Percentiles rank a stretch among this genome's conserved stretches.
Evolutionary conservation across 805 yeast genomes (phyloP).

Genomic region (Wickerhamomyces queroliae): DNA sequence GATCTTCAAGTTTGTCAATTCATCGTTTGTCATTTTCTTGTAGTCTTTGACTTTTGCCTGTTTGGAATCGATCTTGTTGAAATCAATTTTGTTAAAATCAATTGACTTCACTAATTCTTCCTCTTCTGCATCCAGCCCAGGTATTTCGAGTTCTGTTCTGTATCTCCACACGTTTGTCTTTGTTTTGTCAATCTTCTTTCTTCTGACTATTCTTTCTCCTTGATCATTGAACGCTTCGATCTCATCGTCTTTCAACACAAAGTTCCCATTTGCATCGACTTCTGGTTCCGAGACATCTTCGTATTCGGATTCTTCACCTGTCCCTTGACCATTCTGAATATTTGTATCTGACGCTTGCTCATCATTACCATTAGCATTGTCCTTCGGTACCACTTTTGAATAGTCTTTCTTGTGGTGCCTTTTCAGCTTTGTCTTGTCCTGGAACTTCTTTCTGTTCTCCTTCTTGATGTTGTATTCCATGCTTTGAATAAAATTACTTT

Average conservation of each 20-base stretch:
- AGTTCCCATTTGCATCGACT: slow-evolving; percentile 7
- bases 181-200: slow-evolving; percentile 4
- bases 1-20: slow-evolving; percentile 8
- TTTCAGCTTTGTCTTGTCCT: slow-evolving; percentile 33
- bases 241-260: slow-evolving; percentile 5
- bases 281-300: slow-evolving; percentile 7
- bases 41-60: slow-evolving; percentile 1
- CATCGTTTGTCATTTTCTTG: slow-evolving; percentile 6
- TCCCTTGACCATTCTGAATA: too few species aligned
- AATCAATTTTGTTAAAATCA: slow-evolving; percentile 14
- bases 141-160: slow-evolving; percentile 18
- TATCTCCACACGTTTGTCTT: slow-evolving; percentile 18
- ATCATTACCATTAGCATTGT: slow-evolving; percentile 6
- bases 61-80: slow-evolving; percentile 6
- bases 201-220: slow-evolving; percentile 4
- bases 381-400: slow-evolving; percentile 25
- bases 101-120: slow-evolving; percentile 10
- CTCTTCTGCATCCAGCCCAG: slow-evolving; percentile 10
- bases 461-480: slow-evolving; percentile 27
- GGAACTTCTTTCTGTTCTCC: slow-evolving; percentile 36
- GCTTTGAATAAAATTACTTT: too few species aligned
- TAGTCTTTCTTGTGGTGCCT: slow-evolving; percentile 33
- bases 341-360: slow-evolving; percentile 16
- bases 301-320: slow-evolving; percentile 8
- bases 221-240: neutral